phyloP scores from a whole-genome alignment of 805 yeast genomes.

The Lipomyces spencermartinsiae region DNA sequence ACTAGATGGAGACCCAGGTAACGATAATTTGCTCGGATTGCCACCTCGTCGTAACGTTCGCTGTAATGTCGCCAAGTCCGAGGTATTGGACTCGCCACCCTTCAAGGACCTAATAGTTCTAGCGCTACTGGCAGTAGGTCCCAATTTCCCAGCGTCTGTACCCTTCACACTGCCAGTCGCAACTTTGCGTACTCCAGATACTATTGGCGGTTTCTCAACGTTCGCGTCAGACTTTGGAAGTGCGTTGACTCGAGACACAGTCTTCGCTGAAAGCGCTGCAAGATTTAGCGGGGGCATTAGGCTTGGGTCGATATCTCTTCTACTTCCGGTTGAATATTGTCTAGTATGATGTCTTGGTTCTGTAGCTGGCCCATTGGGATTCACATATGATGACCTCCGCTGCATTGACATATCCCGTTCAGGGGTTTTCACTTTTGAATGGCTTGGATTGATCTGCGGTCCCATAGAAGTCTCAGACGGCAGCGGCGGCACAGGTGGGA shows the following conservation, averaged over 20 bases:
- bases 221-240: constrained; percentile 1
- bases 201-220: not conserved
- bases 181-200: not conserved
- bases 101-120: not conserved
- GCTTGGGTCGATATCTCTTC: constrained; percentile 4
- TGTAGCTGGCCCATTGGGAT: constrained; percentile 21
- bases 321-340: constrained; percentile 7
- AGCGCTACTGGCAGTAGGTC: not conserved
- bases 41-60: not conserved
- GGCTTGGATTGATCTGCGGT: not conserved
- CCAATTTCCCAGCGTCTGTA: not conserved
- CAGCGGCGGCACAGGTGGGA: constrained; percentile 37
- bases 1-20: constrained; percentile 1
- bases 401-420: constrained; percentile 13
- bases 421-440: constrained; percentile 14
- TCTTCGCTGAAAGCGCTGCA: constrained; percentile 18
- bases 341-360: constrained; percentile 26
- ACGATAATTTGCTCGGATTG: not conserved
- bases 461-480: constrained; percentile 9
- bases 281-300: constrained; percentile 27
- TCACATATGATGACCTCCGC: constrained; percentile 15
- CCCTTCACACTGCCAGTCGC: not conserved
- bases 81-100: not conserved
- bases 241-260: constrained; percentile 24
- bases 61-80: not conserved